Base-by-base conservation (phyloP, 2,329 filamentous ascomycete genomes). In the Alternaria metachromatica region DNA sequence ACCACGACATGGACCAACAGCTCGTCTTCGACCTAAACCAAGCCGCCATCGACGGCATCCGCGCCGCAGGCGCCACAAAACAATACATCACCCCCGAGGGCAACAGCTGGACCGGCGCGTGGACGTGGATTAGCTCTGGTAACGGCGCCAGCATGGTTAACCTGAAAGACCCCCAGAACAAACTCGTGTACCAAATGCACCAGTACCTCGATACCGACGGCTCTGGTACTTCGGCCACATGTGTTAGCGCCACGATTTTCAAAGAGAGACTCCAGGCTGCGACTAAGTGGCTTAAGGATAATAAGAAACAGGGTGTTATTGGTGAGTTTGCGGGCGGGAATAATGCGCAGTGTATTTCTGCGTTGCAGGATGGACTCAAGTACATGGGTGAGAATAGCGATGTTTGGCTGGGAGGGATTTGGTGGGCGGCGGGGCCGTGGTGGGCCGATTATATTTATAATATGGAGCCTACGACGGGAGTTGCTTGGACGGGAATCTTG, bases 41-140 rank as follows among this genome's bases (percentile, higher is more conserved):
- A 71, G 82, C 82, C 18, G 81, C 81, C 21, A 84, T 84, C 60
- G 77, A 83, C 59, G 82, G 81, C n/a, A 79, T 84, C 58, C 79
- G 82, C 28, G 78, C 76, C 21, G 80, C 81, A 1, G 82, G 82
- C 26, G 82, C 82, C 4, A 81, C 70, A 0, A 74, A 69, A n/a
- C 87, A 88, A 69, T 86, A 85, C 75, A 88, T 89, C 72, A 87
- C 86, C n/a, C 85, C 86, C 18, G 87, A 88, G 68, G 87, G 87
- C 61, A 87, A 86, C 73, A 79, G 80, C 15, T 87, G 76, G 72
- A 78, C 77, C 12, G 82, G 82, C 23, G 80, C 80, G 3, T 81
- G 78, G 79, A 85, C 83, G 9, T 87, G 86, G 86, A 78, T 83
- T 13, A 82, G 75, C 4, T 78, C 77, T 13, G 83, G 83, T 45